Conservation (phyloP, 768 basidiomycete genomes). For the Udeniomyces megalosporus region DNA sequence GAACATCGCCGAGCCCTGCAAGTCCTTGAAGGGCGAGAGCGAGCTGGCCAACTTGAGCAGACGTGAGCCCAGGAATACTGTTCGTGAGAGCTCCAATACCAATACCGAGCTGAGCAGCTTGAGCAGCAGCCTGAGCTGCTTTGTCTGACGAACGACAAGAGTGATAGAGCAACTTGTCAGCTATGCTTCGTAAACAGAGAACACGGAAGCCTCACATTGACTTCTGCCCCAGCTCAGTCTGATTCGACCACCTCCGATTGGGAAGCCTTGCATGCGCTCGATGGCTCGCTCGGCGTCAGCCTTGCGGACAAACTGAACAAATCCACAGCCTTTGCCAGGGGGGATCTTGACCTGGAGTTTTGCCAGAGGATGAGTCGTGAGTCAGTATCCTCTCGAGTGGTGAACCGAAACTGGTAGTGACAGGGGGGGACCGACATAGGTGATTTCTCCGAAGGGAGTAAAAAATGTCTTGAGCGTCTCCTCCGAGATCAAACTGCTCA, state of each 20-base stretch:
- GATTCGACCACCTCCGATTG: conserved; percentile 79
- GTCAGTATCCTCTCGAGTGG: not conserved
- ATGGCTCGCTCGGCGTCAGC: conserved; percentile 82
- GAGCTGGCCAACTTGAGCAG: conserved; percentile 16
- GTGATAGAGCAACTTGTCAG: conserved; percentile 10
- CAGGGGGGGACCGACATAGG: conserved; percentile 46
- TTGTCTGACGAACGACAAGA: conserved; percentile 41
- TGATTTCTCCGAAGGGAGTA: conserved; percentile 79
- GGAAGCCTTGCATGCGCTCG: conserved; percentile 93
- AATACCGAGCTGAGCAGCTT: conserved; percentile 18
- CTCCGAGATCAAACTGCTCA: conserved; percentile 75
- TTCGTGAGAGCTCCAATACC: conserved; percentile 15
- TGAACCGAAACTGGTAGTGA: not conserved
- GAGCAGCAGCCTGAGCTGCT: conserved; percentile 72
- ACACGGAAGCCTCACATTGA: conserved; percentile 47
- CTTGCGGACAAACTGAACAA: conserved; percentile 86
- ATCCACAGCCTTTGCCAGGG: conserved; percentile 85
- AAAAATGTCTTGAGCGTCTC: conserved; percentile 83
- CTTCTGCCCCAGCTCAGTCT: conserved; percentile 84
- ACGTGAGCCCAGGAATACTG: conserved; percentile 14
- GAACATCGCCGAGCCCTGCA: not conserved
- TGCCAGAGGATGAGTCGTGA: not conserved
- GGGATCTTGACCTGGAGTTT: conserved; percentile 73
- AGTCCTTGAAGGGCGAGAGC: conserved; percentile 14
- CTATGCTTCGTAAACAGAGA: too few relatives aligned